These are phyloP conservation scores for Cyphellophora europaea DNA, from an alignment of 2,329 filamentous ascomycete species.

Conservation along the genomic window DNA sequence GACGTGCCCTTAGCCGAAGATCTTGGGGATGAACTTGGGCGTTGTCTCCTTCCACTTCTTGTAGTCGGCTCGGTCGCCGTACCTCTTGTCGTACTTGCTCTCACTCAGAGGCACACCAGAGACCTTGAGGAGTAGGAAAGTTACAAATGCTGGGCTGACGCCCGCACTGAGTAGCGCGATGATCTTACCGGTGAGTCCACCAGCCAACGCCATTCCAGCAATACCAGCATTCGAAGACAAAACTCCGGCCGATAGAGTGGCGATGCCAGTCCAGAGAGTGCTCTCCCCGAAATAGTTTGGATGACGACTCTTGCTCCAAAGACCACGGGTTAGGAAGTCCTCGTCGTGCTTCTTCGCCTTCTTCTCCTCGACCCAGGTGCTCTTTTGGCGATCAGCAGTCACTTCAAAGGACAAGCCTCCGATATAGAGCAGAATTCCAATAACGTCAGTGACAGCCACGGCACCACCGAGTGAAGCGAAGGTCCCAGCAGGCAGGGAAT, in stretches of 20 bases:
- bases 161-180: conserved; percentile 43
- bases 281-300: conserved; percentile 67
- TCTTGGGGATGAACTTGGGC: conserved; percentile 54
- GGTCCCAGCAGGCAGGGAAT: conserved; percentile 47
- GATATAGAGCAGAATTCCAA: conserved; percentile 49
- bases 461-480: conserved; percentile 39
- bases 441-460: conserved; percentile 42
- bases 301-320: conserved; percentile 54
- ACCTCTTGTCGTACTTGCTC: conserved; percentile 58
- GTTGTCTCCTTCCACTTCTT: conserved; percentile 59
- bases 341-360: conserved; percentile 58
- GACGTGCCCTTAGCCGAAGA: no score
- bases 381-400: conserved; percentile 56
- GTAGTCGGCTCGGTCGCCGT: conserved; percentile 56
- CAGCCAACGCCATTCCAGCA: conserved; percentile 47
- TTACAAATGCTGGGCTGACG: conserved; percentile 55
- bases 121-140: conserved; percentile 54
- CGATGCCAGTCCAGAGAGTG: conserved; percentile 60
- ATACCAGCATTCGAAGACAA: conserved; percentile 47
- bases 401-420: conserved; percentile 54
- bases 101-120: conserved; percentile 58
- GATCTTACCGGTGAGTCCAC: conserved; percentile 30
- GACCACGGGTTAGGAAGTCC: conserved; percentile 53
- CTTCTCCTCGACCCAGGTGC: conserved; percentile 51
- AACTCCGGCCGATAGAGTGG: conserved; percentile 48